phyloP scores from a whole-genome alignment of 2,329 filamentous ascomycete genomes.

The Capronia epimyces region DNA sequence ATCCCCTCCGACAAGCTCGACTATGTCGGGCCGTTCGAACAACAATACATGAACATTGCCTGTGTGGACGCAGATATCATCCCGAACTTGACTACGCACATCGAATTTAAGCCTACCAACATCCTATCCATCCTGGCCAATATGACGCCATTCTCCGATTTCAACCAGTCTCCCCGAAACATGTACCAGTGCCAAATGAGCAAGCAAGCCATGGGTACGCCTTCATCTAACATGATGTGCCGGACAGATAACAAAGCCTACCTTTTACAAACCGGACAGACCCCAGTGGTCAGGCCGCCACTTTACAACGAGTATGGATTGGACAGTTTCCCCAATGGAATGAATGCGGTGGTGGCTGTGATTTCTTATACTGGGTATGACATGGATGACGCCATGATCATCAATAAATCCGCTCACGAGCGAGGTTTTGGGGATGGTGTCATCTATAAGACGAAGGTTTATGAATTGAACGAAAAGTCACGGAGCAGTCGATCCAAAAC shows the following conservation, averaged over 20 bases:
- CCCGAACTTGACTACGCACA: constrained; percentile 84
- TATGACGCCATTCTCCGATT: constrained; percentile 97
- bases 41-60: constrained; percentile 97
- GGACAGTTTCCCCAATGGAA: constrained; percentile 97
- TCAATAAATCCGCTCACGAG: constrained; percentile 96
- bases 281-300: constrained; percentile 83
- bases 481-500: constrained; percentile 61
- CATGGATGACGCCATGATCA: constrained; percentile 99
- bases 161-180: constrained; percentile 97
- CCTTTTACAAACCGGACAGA: constrained; percentile 89
- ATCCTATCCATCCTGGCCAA: constrained; percentile 97
- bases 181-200: constrained; percentile 99
- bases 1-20: constrained; percentile 80
- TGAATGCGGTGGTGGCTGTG: constrained; percentile 91
- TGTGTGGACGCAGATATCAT: constrained; percentile 81
- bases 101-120: constrained; percentile 90
- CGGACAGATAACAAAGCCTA: constrained; percentile 98
- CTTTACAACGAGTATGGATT: constrained; percentile 94
- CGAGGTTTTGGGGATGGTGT: constrained; percentile 92
- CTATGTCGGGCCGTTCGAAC: constrained; percentile 86
- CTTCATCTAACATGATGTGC: constrained; percentile 74
- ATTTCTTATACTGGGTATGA: constrained; percentile 99
- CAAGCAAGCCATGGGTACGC: constrained; percentile 98
- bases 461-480: constrained; percentile 70
- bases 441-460: constrained; percentile 96